A percentile compares a stretch with the other conserved stretches of the same genome.
These are phyloP conservation scores for Curvularia spicifera DNA, from an alignment of 2,329 filamentous ascomycete species.

Conservation along the genomic window DNA sequence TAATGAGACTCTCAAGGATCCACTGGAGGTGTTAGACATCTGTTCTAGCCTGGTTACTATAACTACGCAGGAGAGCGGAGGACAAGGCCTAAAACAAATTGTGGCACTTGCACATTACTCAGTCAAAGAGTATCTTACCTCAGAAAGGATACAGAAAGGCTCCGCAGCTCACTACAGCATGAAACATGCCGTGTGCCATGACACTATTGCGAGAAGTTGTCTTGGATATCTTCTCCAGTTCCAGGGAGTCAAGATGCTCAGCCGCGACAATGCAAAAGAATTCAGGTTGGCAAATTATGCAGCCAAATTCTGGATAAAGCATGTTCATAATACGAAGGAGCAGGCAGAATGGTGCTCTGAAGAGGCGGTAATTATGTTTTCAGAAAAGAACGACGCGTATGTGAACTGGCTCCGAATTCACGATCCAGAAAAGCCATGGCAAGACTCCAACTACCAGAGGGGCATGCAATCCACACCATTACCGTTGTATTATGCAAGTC, in stretches of 20 bases:
- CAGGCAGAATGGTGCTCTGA: constrained; percentile 15
- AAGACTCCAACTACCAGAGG: constrained; percentile 11
- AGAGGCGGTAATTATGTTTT: constrained; percentile 23
- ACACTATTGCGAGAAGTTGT: constrained; percentile 30
- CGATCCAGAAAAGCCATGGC: constrained; percentile 24
- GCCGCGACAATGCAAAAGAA: neutral
- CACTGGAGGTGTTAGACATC: constrained; percentile 37
- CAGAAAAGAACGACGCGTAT: constrained; percentile 22
- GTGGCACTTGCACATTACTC: constrained; percentile 44
- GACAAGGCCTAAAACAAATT: constrained; percentile 6
- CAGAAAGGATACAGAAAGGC: constrained; percentile 33
- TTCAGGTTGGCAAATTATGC: constrained; percentile 34
- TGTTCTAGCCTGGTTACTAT: constrained; percentile 44
- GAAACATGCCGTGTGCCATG: constrained; percentile 29
- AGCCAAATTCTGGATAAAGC: constrained; percentile 39
- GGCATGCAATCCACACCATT: constrained; percentile 8
- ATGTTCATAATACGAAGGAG: constrained; percentile 23
- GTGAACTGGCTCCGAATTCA: constrained; percentile 29
- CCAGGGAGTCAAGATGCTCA: constrained; percentile 8
- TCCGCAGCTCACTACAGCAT: constrained; percentile 32
- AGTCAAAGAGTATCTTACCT: constrained; percentile 46
- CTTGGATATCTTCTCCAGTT: constrained; percentile 39
- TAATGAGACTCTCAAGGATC: constrained; percentile 46
- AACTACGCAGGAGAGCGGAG: constrained; percentile 8
- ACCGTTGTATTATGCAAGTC: constrained; percentile 33